Base-by-base conservation (phyloP, 176 grass and related monocot genomes). In the Areca catechu region DNA sequence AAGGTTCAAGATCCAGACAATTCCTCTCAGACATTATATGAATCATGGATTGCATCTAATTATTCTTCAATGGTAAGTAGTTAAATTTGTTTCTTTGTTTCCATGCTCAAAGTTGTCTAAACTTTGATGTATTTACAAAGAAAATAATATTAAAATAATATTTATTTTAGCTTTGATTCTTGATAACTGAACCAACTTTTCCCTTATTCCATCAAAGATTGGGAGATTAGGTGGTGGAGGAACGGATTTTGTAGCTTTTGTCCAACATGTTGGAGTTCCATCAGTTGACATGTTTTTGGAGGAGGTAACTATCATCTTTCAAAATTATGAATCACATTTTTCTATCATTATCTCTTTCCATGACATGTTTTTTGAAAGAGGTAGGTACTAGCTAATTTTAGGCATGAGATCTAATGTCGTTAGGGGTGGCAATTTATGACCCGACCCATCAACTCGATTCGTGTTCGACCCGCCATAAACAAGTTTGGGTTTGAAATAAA, bases 1-100 rank as follows among this genome's bases (percentile, higher is more conserved):
- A 74, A 97, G 83, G 86, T 97, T 73, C 70, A 80, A 97, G 86
- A 97, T 54, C 92, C 92, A 58, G 80, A 97, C 21, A 97, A 91
- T 72, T 76, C 80, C 51, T 82, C 86, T 82, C 83, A 77, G 66
- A 82, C 78, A 37, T 63, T 91, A 27, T 79, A 88, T 49, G 80
- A 97, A 52, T 62, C 78, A 16, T 97, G 92, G 83, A 56, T 79
- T 7, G 67, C 82, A 53, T 75, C 72, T 9, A 55, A 48, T 29
- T 64, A 58, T 64, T 72, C 83, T 69, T 60, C 49, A 15, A 48
- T 3, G 51, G 86, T 87, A 62, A 91, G 86, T 84, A 67, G 49
- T 66, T 28, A 34, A 10, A 67, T 68, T 61, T 65, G 3, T 53
- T 69, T 27, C 16, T 50, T 20, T 49, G 5, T 10, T 65, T 16